Conservation (phyloP, 768 basidiomycete species). For the Aureoboletus auriporus region DNA sequence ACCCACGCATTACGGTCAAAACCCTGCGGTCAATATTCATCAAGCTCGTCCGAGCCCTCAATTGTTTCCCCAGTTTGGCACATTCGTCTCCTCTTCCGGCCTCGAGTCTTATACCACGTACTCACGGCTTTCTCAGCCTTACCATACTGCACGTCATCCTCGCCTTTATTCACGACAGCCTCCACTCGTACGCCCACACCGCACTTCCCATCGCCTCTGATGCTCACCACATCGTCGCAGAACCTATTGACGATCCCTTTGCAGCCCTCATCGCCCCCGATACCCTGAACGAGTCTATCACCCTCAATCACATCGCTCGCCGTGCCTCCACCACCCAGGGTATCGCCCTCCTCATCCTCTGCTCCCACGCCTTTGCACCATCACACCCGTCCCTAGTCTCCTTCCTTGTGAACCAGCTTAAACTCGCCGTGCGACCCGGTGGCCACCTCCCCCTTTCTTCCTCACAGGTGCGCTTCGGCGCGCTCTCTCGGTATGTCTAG, state of each 20-base stretch:
- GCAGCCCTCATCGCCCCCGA: constrained; percentile 56
- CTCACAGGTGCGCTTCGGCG: constrained; percentile 73
- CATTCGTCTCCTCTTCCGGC: constrained; percentile 93
- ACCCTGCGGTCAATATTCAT: too few relatives aligned
- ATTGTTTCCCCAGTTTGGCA: too few relatives aligned
- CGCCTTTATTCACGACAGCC: constrained; percentile 65
- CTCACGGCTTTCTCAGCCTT: constrained; percentile 83
- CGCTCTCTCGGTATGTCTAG: constrained; percentile 56
- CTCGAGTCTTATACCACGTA: constrained; percentile 85
- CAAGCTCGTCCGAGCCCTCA: too few relatives aligned
- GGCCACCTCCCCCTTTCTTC: constrained; percentile 84
- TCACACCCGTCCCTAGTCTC: constrained; percentile 13
- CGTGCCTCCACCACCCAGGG: constrained; percentile 91
- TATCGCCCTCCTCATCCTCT: constrained; percentile 85
- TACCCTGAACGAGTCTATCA: constrained; percentile 75
- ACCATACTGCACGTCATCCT: constrained; percentile 39
- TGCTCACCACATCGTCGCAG: constrained; percentile 45
- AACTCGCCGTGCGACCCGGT: constrained; percentile 60
- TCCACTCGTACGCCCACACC: constrained; percentile 72
- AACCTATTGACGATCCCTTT: constrained; percentile 29
- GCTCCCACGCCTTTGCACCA: constrained; percentile 77
- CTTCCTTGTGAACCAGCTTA: constrained; percentile 62
- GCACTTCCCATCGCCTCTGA: constrained; percentile 79
- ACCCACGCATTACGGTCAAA: too few relatives aligned
- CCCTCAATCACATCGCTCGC: constrained; percentile 84